Evolutionary conservation across 495 filamentous ascomycete species (phyloP), one percentile per base, ranked within the genome.

Genomic region (Jackrogersella multiformis): DNA sequence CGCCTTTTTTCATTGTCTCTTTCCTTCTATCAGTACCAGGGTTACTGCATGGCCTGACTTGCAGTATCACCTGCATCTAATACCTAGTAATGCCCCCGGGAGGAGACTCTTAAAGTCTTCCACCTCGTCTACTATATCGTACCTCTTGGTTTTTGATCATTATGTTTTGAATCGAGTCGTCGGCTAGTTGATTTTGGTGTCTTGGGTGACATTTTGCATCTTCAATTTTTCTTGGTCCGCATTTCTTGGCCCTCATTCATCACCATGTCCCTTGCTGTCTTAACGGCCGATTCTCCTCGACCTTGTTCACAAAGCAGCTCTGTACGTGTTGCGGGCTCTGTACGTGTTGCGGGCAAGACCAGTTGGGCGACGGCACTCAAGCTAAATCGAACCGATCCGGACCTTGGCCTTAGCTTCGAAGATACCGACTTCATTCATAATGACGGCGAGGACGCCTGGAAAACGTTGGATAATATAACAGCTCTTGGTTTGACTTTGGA

Each of bases 401-500:
- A 71, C 48, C 52, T 75, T 30, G 64, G 70, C 53, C 61, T 75
- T 18, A 65, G 52, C 44, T 62, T 67, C 32, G 73, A 75, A 51
- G 63, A 57, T 38, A 23, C 66, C 34, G 69, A 71, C 59, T 46
- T 52, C n/a, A 59, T 64, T 36, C 52, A 12, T 10, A 53, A 57
- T 30, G 69, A 72, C 18, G 58, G 64, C 13, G 53, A 63, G 23
- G 72, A 74, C 24, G 56, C 55, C 10, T 78, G 75, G 76, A 71
- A 73, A 56, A 73, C 74, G 66, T 78, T 81, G 73, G 80, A 82
- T 75, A 79, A 74, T 45, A 77, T 80, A 66, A 64, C 77, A 39
- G 73, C 73, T 36, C 64, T 77, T 66, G 73, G 71, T 24, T 72
- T 77, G 56, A 73, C 72, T 53, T 74, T 80, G 59, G 73, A 71